Conservation (phyloP, 2,329 filamentous ascomycete genomes). For the Exserohilum rostratum region DNA sequence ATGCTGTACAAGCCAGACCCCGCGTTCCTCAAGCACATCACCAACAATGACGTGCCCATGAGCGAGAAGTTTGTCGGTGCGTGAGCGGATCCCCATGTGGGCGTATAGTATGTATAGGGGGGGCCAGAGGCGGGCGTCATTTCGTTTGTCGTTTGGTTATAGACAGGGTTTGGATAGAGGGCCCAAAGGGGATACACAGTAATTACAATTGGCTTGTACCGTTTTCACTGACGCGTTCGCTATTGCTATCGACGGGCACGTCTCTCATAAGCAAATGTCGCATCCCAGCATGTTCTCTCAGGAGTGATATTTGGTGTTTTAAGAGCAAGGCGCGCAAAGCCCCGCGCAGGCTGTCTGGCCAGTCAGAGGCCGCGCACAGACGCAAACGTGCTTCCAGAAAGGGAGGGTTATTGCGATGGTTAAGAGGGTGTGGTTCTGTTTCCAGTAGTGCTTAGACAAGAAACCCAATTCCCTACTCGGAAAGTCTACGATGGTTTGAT, state of each 20-base stretch:
- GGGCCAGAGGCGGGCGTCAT: background rate
- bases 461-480: no score
- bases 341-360: no score
- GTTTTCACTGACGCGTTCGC: background rate
- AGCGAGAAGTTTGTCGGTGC: constrained; percentile 29
- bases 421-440: no score
- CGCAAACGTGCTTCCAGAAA: no score
- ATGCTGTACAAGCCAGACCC: constrained; percentile 81
- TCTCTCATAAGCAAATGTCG: background rate
- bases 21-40: constrained; percentile 72
- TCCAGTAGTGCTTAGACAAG: no score
- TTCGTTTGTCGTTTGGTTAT: constrained; percentile 7
- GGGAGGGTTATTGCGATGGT: no score
- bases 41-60: constrained; percentile 74
- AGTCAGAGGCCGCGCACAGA: no score
- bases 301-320: no score
- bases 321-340: no score
- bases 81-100: background rate
- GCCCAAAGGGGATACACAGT: no score
- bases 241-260: background rate
- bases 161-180: constrained; percentile 13
- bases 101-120: background rate
- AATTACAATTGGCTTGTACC: background rate
- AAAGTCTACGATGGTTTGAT: no score
- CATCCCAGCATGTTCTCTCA: no score